Evolutionary conservation across 1,284 basidiomycete species (phyloP).

Genomic region (Melampsora americana): DNA sequence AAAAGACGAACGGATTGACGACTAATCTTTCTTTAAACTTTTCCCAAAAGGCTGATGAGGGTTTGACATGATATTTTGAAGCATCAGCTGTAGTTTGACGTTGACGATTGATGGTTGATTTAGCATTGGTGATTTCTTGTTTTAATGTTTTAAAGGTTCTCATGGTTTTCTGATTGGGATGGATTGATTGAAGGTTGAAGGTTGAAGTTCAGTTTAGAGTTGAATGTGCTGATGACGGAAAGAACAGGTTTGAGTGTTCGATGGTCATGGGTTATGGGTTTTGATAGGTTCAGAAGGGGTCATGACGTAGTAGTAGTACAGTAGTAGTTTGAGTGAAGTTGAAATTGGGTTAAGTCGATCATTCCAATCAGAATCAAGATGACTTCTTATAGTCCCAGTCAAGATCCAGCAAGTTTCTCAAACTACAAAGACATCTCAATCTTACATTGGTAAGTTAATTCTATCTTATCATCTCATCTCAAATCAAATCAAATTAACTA

Average conservation of each 20-base stretch:
- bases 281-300: no score
- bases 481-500: no score
- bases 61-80: constrained; percentile 34
- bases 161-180: constrained; percentile 6
- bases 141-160: constrained; percentile 2
- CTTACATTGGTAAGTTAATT: constrained; percentile 20
- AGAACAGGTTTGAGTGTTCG: no score
- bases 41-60: constrained; percentile 35
- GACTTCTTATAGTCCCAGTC: constrained; percentile 31
- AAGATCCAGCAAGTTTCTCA: constrained; percentile 37
- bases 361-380: no score
- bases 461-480: background rate
- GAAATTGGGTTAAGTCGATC: no score
- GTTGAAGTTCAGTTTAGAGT: no score
- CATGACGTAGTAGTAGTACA: no score
- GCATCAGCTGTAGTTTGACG: constrained; percentile 41
- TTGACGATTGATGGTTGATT: background rate
- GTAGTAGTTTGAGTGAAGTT: no score
- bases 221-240: no score
- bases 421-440: constrained; percentile 39
- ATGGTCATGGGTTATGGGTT: no score
- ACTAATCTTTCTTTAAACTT: constrained; percentile 33
- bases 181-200: no score
- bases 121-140: constrained; percentile 20
- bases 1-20: constrained; percentile 39